Conservation (phyloP, 2,329 filamentous ascomycete genomes). For the Cryphonectria radicalis region DNA sequence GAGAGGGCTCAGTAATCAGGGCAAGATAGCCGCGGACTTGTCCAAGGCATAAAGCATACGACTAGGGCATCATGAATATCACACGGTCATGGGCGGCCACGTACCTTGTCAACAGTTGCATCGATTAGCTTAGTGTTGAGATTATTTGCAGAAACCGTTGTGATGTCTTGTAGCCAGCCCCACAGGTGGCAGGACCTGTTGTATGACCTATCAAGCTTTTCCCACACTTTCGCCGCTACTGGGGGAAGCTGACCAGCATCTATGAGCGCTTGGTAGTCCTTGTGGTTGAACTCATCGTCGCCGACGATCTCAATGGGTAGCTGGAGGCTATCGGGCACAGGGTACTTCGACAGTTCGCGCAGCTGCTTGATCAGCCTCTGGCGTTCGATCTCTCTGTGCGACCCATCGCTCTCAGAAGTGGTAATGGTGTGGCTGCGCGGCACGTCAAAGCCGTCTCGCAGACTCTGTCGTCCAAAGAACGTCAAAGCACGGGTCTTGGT, state of each 20-base stretch:
- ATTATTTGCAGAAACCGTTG: conserved; percentile 74
- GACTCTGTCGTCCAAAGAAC: conserved; percentile 46
- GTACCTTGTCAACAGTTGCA: conserved; percentile 24
- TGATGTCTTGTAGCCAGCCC: conserved; percentile 67
- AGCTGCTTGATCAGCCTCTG: conserved; percentile 38
- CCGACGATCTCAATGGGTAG: conserved; percentile 65
- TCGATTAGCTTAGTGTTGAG: conserved; percentile 70
- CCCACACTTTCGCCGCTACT: conserved; percentile 44
- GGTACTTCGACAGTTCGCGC: conserved; percentile 43
- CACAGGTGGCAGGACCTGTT: conserved; percentile 74
- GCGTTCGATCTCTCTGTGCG: not conserved
- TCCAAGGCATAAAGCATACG: not conserved
- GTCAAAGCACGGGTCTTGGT: conserved; percentile 64
- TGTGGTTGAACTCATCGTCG: conserved; percentile 44
- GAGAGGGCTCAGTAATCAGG: not conserved
- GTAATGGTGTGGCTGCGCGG: not conserved
- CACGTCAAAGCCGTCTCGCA: conserved; percentile 29
- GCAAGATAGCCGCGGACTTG: not conserved
- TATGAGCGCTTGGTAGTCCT: conserved; percentile 46
- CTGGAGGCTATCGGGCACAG: conserved; percentile 42
- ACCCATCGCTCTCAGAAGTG: not conserved
- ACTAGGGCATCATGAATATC: too few relatives aligned
- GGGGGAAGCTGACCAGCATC: conserved; percentile 50
- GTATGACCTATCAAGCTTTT: conserved; percentile 40
- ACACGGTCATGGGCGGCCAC: not conserved